Evolutionary conservation across 768 basidiomycete genomes (phyloP).

Genomic region (Trametes villosa): DNA sequence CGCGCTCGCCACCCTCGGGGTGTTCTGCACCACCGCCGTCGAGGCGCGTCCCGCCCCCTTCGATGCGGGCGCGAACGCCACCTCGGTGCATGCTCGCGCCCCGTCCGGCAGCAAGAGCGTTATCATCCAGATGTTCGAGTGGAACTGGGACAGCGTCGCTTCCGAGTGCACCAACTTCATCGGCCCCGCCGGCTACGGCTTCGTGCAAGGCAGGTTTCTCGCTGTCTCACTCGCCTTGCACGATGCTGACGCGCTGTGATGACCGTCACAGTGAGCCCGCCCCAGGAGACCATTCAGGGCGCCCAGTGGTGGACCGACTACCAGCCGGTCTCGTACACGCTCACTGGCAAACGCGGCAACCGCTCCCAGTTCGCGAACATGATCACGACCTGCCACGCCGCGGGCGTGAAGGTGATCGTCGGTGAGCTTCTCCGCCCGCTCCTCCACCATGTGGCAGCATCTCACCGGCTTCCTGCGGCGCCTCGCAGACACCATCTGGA

Average conservation of each 20-base stretch:
- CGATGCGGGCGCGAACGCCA: not conserved
- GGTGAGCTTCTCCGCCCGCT: slow-evolving; percentile 26
- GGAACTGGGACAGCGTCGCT: slow-evolving; percentile 59
- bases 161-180: slow-evolving; percentile 67
- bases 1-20: not conserved
- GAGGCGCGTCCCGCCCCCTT: not conserved
- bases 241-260: not conserved
- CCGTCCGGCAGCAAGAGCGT: slow-evolving; percentile 39
- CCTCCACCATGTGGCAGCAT: not conserved
- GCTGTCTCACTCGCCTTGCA: not conserved
- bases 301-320: slow-evolving; percentile 79
- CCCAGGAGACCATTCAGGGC: slow-evolving; percentile 62
- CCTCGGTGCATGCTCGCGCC: slow-evolving; percentile 2
- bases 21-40: not conserved
- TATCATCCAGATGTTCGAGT: slow-evolving; percentile 75
- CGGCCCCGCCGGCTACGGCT: slow-evolving; percentile 72
- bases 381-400: slow-evolving; percentile 43
- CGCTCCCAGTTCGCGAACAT: slow-evolving; percentile 51
- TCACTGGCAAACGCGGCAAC: slow-evolving; percentile 69
- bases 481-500: slow-evolving; percentile 55
- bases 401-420: slow-evolving; percentile 46
- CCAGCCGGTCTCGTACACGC: slow-evolving; percentile 65
- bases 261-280: slow-evolving; percentile 45
- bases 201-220: slow-evolving; percentile 56
- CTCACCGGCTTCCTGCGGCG: slow-evolving; percentile 34